phyloP scores from a whole-genome alignment of 2,329 filamentous ascomycete species.

The Neofusicoccum parvum region DNA sequence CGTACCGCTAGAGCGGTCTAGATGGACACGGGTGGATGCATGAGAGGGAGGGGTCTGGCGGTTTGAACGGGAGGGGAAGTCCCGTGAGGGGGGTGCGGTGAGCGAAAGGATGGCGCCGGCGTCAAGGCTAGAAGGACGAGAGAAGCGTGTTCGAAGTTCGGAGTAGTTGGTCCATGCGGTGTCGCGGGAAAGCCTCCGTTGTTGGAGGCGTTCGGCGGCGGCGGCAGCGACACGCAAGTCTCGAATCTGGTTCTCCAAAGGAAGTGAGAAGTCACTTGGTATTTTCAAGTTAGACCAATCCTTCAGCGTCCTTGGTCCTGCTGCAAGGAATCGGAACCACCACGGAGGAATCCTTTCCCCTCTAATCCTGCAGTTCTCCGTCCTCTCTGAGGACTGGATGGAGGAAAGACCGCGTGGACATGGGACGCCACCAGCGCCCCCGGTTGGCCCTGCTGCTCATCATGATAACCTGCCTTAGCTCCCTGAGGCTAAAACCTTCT shows the following conservation, averaged over 20 bases:
- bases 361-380: neutral
- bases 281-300: neutral
- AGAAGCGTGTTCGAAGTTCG: neutral
- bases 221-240: neutral
- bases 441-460: neutral
- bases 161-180: neutral
- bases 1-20: neutral
- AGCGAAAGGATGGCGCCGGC: neutral
- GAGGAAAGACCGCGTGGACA: neutral
- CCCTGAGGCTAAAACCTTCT: constrained; percentile 12
- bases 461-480: constrained; percentile 2
- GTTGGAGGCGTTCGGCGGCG: neutral
- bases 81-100: neutral
- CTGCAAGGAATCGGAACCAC: neutral
- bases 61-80: neutral
- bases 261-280: neutral
- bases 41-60: neutral
- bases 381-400: neutral
- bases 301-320: neutral
- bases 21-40: neutral
- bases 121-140: neutral
- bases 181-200: neutral
- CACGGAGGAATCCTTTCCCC: neutral
- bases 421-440: neutral
- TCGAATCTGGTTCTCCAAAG: neutral